Evolutionary conservation across 1,139 yeast species (phyloP), one percentile per base, ranked within the genome.

Genomic region (Zygosaccharomyces pseudobailii): DNA sequence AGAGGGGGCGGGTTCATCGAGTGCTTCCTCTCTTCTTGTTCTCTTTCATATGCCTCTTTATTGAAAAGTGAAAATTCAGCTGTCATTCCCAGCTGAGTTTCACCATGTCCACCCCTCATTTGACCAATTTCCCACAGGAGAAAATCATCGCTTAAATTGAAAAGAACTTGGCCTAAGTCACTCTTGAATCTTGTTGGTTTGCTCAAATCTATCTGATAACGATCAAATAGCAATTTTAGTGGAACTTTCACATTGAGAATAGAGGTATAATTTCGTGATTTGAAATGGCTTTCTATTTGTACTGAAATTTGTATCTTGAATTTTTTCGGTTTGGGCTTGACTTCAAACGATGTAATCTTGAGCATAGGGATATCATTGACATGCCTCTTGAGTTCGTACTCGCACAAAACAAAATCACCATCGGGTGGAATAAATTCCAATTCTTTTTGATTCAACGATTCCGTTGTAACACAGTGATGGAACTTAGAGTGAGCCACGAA

Each of bases 351-450:
- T 4, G 49, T 48, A 23, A 68, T 45, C 43, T 64, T 62, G 1
- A 68, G 56, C 36, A 65, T 49, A 3, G 70, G 70, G 27, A 59
- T 84, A 55, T 80, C 80, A 24, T 55, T 53, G 5, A 62, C 60
- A 45, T 63, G 65, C 34, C 68, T 56, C 42, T 64, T 64, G n/a
- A 71, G 47, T 37, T 68, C 64, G 42, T 72, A 79, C 13, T 79
- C 74, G 50, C 82, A 77, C 33, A 86, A 71, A 20, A 76, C 73
- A 62, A 85, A 84, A 52, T 78, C 80, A 0, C 90, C 92, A 68
- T 85, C 95, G 3, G 92, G 94, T 6, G 95, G 94, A 30, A 82
- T 76, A 58, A 86, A 85, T 9, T 81, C 76, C 40, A 85, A 80
- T 42, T 76, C 73, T 43, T 78, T 71, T 52, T 75, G 80, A 45